Conservation (phyloP, 2,329 filamentous ascomycete species). For the Zymoseptoria ardabiliae region DNA sequence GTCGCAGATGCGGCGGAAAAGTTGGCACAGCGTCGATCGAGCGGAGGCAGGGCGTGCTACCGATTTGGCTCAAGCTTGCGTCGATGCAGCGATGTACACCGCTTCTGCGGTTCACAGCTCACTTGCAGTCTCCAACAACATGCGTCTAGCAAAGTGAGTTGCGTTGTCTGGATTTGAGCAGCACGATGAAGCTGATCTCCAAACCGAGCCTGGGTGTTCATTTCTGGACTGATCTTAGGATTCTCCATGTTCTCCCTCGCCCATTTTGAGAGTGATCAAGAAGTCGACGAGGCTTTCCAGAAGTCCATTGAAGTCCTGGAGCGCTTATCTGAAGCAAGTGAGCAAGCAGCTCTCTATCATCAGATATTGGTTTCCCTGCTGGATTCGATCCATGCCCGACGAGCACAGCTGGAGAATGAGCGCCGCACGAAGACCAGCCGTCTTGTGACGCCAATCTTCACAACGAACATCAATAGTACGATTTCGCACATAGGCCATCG, state of each 20-base stretch:
- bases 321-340: conserved; percentile 43
- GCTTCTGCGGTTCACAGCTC: conserved; percentile 30
- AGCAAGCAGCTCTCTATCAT: conserved; percentile 51
- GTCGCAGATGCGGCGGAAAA: conserved; percentile 23
- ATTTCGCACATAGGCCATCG: not conserved
- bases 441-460: conserved; percentile 18
- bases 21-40: conserved; percentile 11
- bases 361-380: conserved; percentile 42
- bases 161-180: not conserved
- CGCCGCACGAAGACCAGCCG: conserved; percentile 16
- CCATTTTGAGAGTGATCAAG: conserved; percentile 38
- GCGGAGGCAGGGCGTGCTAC: conserved; percentile 15
- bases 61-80: conserved; percentile 45
- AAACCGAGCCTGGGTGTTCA: conserved; percentile 44
- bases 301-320: conserved; percentile 45
- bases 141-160: conserved; percentile 53
- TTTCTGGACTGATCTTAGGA: conserved; percentile 50
- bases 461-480: conserved; percentile 10
- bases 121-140: conserved; percentile 43
- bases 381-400: conserved; percentile 13
- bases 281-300: conserved; percentile 44
- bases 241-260: conserved; percentile 51
- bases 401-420: conserved; percentile 13
- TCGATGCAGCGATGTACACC: conserved; percentile 50
- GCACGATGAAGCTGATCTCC: conserved; percentile 24